Conservation (phyloP, 1,139 yeast genomes). For the Geotrichum fermentans region DNA sequence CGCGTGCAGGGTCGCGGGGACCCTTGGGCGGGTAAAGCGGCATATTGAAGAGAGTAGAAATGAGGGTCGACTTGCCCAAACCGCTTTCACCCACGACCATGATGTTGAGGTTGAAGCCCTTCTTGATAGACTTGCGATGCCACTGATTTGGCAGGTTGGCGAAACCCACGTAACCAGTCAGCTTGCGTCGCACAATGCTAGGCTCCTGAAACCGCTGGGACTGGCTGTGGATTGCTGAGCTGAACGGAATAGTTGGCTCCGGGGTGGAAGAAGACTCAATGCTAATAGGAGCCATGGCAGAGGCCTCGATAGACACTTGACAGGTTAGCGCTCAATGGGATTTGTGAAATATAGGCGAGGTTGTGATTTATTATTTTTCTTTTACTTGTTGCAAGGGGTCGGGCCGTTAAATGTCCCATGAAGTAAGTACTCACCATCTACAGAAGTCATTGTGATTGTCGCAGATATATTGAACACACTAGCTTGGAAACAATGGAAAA, state of each 20-base stretch:
- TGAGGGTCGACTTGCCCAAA: constrained; percentile 86
- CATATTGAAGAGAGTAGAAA: constrained; percentile 84
- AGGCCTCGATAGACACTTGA: constrained; percentile 6
- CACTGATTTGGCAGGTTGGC: constrained; percentile 98
- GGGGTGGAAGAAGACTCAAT: constrained; percentile 12
- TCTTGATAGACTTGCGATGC: constrained; percentile 90
- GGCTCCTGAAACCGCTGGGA: background rate
- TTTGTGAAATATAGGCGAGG: background rate
- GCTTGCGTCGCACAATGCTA: constrained; percentile 64
- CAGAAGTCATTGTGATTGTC: constrained; percentile 12
- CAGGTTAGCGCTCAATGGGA: background rate
- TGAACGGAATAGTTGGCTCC: constrained; percentile 9
- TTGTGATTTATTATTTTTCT: background rate
- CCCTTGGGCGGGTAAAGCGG: constrained; percentile 50
- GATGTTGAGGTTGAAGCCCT: constrained; percentile 83
- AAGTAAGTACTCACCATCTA: constrained; percentile 12
- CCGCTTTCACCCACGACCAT: constrained; percentile 70
- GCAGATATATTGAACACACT: background rate
- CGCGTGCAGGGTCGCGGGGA: constrained; percentile 35
- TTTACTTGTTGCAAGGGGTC: too few relatives aligned
- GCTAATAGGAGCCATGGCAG: constrained; percentile 18
- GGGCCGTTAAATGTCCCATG: too few relatives aligned
- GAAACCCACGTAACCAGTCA: constrained; percentile 92
- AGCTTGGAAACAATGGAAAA: background rate
- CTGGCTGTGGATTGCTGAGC: background rate